Base-by-base conservation (phyloP, 306 rosid genomes). In the Trichosanthes truncata region DNA sequence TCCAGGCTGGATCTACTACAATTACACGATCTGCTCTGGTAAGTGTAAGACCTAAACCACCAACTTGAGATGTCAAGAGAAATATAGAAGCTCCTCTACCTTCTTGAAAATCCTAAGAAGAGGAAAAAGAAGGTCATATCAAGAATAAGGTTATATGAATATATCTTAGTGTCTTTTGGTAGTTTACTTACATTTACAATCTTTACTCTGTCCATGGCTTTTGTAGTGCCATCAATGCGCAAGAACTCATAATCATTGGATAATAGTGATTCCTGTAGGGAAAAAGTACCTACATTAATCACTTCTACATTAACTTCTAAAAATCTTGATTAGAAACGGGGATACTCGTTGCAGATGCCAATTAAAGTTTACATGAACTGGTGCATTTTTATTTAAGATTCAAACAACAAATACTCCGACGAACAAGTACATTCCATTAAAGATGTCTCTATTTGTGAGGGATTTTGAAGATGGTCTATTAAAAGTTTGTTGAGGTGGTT, bases 1-100 rank as follows among this genome's bases (percentile, higher is more conserved):
- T 95, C 97, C 98, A 95, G 82, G 98, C 97, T 84, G 98, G 98
- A 87, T 95, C 97, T 75, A 90, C 98, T 45, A 95, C 97, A 84
- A 95, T 95, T 76, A 95, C 98, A 79, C 98, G 97, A 83, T 92
- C 97, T 80, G 98, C 98, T 87, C 87, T 89, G 65, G 98, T 92
- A 75, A 95, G 98, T 8, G 97, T 95, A 31, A 92, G 90, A 84
- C 98, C 98, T 81, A 95, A 86, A 84, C 98, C 98, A 80, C 97
- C 98, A 82, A 95, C 98, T 86, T 92, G 98, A 85, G 98, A 92
- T 73, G 97, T 95, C 91, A 92, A 83, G 60, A 95, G 93, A 87
- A 95, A 95, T 81, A 95, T 91, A 74, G 95, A 89, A 68, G 97
- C 92, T 33, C 88, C 89, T 35, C 53, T 41, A 84, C 96, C 98